phyloP scores from a whole-genome alignment of 371 early-diverging fungal species.

The Mortierella sp. region DNA sequence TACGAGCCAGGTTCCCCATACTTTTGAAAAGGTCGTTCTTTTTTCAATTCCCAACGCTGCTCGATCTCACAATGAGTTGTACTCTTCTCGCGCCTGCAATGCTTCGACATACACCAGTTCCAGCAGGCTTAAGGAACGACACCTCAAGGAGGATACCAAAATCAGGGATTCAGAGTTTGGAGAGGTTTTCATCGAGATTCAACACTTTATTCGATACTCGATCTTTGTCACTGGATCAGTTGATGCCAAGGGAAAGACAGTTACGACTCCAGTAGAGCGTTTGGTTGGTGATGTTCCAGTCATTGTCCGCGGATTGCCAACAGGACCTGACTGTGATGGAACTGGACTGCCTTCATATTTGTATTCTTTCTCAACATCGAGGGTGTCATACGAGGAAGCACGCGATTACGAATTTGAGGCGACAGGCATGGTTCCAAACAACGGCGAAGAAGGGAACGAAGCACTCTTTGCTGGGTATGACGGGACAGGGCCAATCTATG shows the following conservation, averaged over 20 bases:
- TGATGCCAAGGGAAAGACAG: constrained; percentile 43
- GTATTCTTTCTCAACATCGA: constrained; percentile 52
- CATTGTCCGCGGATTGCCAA: constrained; percentile 36
- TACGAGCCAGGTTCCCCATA: constrained; percentile 41
- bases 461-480: constrained; percentile 6
- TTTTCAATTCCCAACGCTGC: constrained; percentile 43
- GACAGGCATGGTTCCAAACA: constrained; percentile 7
- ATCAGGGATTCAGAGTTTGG: constrained; percentile 51
- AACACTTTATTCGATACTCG: constrained; percentile 57
- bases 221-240: constrained; percentile 44
- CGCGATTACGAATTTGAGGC: constrained; percentile 49
- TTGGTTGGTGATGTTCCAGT: constrained; percentile 41
- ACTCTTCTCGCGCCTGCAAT: constrained; percentile 33
- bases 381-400: constrained; percentile 53
- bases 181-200: constrained; percentile 44
- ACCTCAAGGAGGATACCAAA: constrained; percentile 32
- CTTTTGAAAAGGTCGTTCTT: constrained; percentile 53
- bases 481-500: constrained; percentile 33
- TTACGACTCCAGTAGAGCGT: constrained; percentile 31
- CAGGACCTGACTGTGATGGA: constrained; percentile 43
- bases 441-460: constrained; percentile 5
- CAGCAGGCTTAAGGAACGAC: constrained; percentile 25
- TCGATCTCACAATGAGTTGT: constrained; percentile 38
- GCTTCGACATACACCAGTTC: constrained; percentile 26
- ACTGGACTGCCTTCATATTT: constrained; percentile 51